Percentiles rank a stretch among this genome's conserved stretches.
These are phyloP conservation scores for Symmetrospora coprosmae DNA, from an alignment of 768 basidiomycete genomes.

Conservation along the genomic window DNA sequence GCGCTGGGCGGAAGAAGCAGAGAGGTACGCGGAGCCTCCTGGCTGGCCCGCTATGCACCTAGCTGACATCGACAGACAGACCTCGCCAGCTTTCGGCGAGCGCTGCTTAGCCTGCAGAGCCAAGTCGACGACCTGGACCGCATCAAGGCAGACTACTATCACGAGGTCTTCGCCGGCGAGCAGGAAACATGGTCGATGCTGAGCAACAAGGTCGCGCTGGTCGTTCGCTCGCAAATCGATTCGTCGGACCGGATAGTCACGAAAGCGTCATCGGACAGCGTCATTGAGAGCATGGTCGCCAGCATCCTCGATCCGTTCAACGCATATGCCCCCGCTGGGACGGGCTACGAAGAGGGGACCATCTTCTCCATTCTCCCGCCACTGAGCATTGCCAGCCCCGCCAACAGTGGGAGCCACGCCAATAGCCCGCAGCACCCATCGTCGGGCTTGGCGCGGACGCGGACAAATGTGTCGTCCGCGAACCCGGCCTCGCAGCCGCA, in stretches of 20 bases:
- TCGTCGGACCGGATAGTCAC: constrained; percentile 22
- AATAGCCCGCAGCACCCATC: constrained; percentile 2
- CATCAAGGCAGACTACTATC: constrained; percentile 21
- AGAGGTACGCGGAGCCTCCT: constrained; percentile 3
- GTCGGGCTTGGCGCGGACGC: constrained; percentile 1
- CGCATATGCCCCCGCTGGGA: constrained; percentile 11
- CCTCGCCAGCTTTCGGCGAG: constrained; percentile 15
- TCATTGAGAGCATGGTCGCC: constrained; percentile 11
- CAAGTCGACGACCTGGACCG: constrained; percentile 23
- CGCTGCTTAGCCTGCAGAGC: constrained; percentile 10
- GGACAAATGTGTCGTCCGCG: background rate
- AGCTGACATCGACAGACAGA: constrained; percentile 15
- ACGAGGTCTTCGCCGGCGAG: constrained; percentile 15
- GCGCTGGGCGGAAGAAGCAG: constrained; percentile 21
- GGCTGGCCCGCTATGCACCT: background rate
- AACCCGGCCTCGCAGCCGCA: background rate
- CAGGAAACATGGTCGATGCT: constrained; percentile 21
- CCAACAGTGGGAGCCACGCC: background rate
- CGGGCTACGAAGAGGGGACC: constrained; percentile 3
- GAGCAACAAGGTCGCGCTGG: constrained; percentile 14
- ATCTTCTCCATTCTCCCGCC: constrained; percentile 24
- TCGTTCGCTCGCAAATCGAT: constrained; percentile 19
- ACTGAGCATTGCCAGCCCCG: constrained; percentile 7
- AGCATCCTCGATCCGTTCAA: constrained; percentile 20
- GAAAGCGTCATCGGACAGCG: constrained; percentile 18